Base-by-base conservation (phyloP, 805 yeast genomes). In the Hanseniaspora guilliermondii region DNA sequence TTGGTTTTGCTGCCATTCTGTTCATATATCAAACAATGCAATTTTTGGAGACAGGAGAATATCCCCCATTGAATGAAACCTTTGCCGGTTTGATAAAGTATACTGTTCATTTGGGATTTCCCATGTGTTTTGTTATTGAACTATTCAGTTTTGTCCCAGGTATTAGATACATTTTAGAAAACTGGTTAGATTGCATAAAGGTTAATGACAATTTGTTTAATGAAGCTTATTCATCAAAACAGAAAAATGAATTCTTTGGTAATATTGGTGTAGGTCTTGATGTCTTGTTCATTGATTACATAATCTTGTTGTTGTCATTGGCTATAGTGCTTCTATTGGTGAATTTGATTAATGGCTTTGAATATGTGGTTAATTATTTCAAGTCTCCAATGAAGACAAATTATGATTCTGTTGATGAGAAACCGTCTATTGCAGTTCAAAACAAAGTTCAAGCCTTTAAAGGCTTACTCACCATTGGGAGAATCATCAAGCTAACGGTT, bases 171-270 rank as follows among this genome's bases (percentile, higher is more conserved):
- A 11, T 58, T 24, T 0, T 80, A 0, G 59, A 77, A 2, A 67
- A 71, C 57, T 56, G 66, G 35, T 61, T 76, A 35, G 87, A 80
- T 64, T 87, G 82, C 2, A 77, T 76, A 8, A 75, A 73, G 32
- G 48, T 44, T 25, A 52, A 52, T 17, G 55, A 52, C n/a, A 44
- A 52, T 25, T 30, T 52, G 19, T 52, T 52, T 17, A 52, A 52
- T 24, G 16, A 27, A 14, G 30, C 38, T 3, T 52, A 33, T n/a
- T 4, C 32, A 2, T 16, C 36, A 14, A 16, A 25, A 9, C 55
- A 52, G n/a, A 52, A 52, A 21, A 44, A 42, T 37, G 49, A 44
- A 33, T 52, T 52, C 38, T 30, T 52, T 6, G 55, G 55, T 4
- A 52, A 52, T 32, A 16, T 5, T 7, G 36, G 38, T 3, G 12